These are phyloP conservation scores for Elaeagnus macrophylla DNA, from an alignment of 306 rosid genomes.

Conservation along the genomic window DNA sequence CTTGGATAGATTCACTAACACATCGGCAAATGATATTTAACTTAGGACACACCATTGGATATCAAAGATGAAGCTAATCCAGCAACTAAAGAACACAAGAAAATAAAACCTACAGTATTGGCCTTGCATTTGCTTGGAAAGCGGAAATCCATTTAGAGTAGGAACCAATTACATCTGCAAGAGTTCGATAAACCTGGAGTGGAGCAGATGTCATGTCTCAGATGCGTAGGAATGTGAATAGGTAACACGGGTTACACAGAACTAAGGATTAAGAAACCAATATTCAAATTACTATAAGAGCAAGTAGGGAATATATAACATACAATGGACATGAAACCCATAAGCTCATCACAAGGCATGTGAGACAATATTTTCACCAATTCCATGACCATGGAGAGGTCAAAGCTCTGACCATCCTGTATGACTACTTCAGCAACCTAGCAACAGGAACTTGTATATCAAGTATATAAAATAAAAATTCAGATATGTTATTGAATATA, in stretches of 20 bases:
- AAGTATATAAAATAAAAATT: neutral
- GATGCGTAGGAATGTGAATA: conserved; percentile 11
- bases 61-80: no score
- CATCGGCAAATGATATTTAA: no score
- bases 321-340: conserved; percentile 83
- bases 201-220: conserved; percentile 22
- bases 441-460: conserved; percentile 25
- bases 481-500: neutral
- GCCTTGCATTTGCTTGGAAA: conserved; percentile 58
- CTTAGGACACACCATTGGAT: no score
- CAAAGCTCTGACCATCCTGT: conserved; percentile 75
- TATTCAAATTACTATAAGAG: conserved; percentile 17
- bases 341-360: conserved; percentile 63
- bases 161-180: conserved; percentile 87
- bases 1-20: no score
- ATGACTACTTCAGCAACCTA: conserved; percentile 85
- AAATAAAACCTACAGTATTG: conserved; percentile 59
- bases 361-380: conserved; percentile 68
- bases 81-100: conserved; percentile 9
- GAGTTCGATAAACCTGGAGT: conserved; percentile 79
- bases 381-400: conserved; percentile 76
- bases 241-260: neutral
- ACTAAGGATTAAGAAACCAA: conserved; percentile 20
- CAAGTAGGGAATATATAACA: conserved; percentile 22
- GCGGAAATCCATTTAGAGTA: conserved; percentile 78